These are phyloP conservation scores for Suillus brevipes DNA, from an alignment of 768 basidiomycete species.

Conservation along the genomic window DNA sequence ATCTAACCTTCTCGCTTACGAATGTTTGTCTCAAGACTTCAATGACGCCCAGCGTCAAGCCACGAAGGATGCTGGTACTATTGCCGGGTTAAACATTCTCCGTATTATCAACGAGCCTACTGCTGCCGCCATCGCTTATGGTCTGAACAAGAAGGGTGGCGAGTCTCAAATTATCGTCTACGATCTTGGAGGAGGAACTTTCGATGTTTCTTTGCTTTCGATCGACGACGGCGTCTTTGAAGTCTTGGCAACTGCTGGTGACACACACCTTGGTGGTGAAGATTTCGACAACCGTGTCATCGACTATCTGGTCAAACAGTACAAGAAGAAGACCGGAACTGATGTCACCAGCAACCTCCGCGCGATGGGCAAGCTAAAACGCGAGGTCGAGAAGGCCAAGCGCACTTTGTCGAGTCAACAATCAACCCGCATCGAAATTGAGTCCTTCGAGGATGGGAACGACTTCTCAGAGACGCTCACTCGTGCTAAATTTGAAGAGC, in stretches of 20 bases:
- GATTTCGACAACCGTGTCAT: constrained; percentile 95
- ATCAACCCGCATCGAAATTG: constrained; percentile 90
- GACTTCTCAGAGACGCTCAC: constrained; percentile 98
- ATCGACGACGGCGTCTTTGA: constrained; percentile 94
- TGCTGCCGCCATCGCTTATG: constrained; percentile 96
- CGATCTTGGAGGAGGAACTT: constrained; percentile 98
- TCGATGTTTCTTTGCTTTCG: constrained; percentile 95
- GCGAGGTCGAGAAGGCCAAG: constrained; percentile 94
- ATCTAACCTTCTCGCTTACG: constrained; percentile 9
- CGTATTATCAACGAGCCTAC: constrained; percentile 99
- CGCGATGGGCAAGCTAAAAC: constrained; percentile 88
- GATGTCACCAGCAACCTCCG: constrained; percentile 78
- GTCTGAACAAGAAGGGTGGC: constrained; percentile 93
- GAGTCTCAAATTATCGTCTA: constrained; percentile 97
- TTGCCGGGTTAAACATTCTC: constrained; percentile 91
- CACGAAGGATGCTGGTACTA: constrained; percentile 96
- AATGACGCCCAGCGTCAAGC: constrained; percentile 99
- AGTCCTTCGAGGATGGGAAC: constrained; percentile 93
- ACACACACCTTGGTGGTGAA: constrained; percentile 94
- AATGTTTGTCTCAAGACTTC: constrained; percentile 69
- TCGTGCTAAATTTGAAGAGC: constrained; percentile 97
- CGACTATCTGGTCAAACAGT: constrained; percentile 83
- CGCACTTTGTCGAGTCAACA: constrained; percentile 91
- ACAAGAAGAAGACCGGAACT: constrained; percentile 91
- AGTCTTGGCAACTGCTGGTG: constrained; percentile 88